Evolutionary conservation across 306 rosid species (phyloP).

Genomic region (Ammopiptanthus mongolicus): DNA sequence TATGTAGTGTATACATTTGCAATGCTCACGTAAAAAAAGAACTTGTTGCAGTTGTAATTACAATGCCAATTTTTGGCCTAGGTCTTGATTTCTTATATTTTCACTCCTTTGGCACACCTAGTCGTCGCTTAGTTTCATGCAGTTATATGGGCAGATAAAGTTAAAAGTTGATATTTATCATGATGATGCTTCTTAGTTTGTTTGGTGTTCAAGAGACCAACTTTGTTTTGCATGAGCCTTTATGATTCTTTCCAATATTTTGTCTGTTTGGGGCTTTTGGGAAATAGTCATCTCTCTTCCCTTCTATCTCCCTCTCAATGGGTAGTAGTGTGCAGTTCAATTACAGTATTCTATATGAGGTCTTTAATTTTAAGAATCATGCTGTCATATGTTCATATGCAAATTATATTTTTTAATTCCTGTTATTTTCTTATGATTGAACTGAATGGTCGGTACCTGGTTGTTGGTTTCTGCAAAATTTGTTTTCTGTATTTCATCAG

Average conservation of each 20-base stretch:
- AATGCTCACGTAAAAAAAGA: background rate
- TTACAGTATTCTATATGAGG: background rate
- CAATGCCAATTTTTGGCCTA: background rate
- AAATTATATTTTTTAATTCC: background rate
- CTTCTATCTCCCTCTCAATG: background rate
- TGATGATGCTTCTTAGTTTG: background rate
- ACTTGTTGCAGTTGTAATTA: background rate
- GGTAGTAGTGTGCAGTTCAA: background rate
- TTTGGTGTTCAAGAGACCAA: background rate
- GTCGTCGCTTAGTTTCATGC: background rate
- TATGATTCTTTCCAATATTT: background rate
- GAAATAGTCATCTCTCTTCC: background rate
- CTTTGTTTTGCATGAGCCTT: background rate
- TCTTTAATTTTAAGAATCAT: background rate
- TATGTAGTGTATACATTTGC: background rate
- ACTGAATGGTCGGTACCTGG: background rate
- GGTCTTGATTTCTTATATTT: background rate
- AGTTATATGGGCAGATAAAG: background rate
- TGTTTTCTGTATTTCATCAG: background rate
- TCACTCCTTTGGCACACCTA: background rate
- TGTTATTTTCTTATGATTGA: background rate
- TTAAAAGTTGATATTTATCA: background rate
- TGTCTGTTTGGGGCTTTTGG: background rate
- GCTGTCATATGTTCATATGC: background rate
- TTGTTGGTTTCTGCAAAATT: background rate